A percentile compares a stretch with the other conserved stretches of the same genome.
Evolutionary conservation across 2,329 filamentous ascomycete species (phyloP).

Genomic region (Coniochaeta sp.): DNA sequence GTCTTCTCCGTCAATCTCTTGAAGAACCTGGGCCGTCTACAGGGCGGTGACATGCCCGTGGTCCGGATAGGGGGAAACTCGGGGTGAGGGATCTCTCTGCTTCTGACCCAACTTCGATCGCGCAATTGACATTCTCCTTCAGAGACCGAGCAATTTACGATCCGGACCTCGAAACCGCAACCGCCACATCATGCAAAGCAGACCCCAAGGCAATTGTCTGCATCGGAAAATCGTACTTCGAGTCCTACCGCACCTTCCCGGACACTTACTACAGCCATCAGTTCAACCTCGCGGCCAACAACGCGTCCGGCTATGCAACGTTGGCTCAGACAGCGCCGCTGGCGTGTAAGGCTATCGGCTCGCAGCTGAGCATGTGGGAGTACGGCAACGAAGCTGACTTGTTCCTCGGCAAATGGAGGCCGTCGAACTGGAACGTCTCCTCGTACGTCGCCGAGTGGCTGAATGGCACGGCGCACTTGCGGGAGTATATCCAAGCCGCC

Average conservation of each 20-base stretch:
- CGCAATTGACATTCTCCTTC: background rate
- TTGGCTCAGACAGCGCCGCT: slow-evolving; percentile 15
- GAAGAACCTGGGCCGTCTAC: background rate
- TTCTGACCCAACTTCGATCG: background rate
- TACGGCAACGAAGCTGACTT: slow-evolving; percentile 18
- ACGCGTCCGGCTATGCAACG: slow-evolving; percentile 15
- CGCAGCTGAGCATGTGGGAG: slow-evolving; percentile 14
- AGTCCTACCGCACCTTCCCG: slow-evolving; percentile 15
- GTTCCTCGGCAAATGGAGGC: slow-evolving; percentile 12
- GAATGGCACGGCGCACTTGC: slow-evolving; percentile 6
- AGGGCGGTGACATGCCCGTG: background rate
- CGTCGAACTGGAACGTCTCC: slow-evolving; percentile 9
- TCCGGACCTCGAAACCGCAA: slow-evolving; percentile 11
- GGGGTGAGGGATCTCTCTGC: background rate
- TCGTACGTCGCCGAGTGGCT: slow-evolving; percentile 14
- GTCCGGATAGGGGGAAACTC: background rate
- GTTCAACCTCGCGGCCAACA: slow-evolving; percentile 16
- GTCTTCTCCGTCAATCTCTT: background rate
- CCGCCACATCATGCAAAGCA: slow-evolving; percentile 13
- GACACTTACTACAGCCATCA: slow-evolving; percentile 15
- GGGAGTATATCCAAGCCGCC: background rate
- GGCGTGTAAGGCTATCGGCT: slow-evolving; percentile 15
- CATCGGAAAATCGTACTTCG: slow-evolving; percentile 17
- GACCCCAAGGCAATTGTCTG: slow-evolving; percentile 15
- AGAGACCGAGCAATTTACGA: slow-evolving; percentile 17